Evolutionary conservation across 2,329 filamentous ascomycete species (phyloP), one percentile per base, ranked within the genome.

Genomic region (Colletotrichum horii): DNA sequence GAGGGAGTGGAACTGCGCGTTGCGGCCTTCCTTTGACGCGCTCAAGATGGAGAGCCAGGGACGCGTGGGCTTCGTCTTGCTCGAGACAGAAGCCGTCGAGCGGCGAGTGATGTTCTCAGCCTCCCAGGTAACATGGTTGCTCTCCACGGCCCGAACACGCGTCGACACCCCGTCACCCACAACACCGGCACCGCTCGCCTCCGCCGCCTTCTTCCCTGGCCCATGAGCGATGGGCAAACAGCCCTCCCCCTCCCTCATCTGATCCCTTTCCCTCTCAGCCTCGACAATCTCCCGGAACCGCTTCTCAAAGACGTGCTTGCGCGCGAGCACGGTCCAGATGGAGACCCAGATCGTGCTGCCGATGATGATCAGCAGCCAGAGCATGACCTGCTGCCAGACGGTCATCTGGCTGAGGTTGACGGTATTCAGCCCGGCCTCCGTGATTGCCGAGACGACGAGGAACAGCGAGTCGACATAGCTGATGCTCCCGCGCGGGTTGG

Each of bases 311-410:
- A 90, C 91, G 74, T 87, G 85, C 79, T 89, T 91, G 52, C 93
- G 87, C 9, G 92, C 88, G 62, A 89, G 83, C 4, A 95, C 89
- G 4, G 94, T 93, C 77, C 90, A 91, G 38, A 91, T 89, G 2
- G 91, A 93, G 3, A 95, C 91, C 80, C 92, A 91, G n/a, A 94
- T 91, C 15, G 90, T 87, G 70, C 92, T 92, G 2, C 94, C 94
- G 8, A 93, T 81, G 61, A 94, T 85, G 76, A 95, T 93, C 56
- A 94, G 85, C 5, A 92, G 74, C 79, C 92, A 94, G 12, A 95
- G 85, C 52, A 94, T 83, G 32, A 90, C 84, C 81, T 95, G 94
- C 82, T 95, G 93, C 80, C 92, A 93, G 0, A 90, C 92, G 52
- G 91, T 94, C 79, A 95, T 80, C 32, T 87, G 85, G 71, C 90